Percentiles rank a stretch among this genome's conserved stretches.
These are phyloP conservation scores for Oryza glaberrima DNA, from an alignment of 176 grass and related monocot genomes.

Conservation along the genomic window DNA sequence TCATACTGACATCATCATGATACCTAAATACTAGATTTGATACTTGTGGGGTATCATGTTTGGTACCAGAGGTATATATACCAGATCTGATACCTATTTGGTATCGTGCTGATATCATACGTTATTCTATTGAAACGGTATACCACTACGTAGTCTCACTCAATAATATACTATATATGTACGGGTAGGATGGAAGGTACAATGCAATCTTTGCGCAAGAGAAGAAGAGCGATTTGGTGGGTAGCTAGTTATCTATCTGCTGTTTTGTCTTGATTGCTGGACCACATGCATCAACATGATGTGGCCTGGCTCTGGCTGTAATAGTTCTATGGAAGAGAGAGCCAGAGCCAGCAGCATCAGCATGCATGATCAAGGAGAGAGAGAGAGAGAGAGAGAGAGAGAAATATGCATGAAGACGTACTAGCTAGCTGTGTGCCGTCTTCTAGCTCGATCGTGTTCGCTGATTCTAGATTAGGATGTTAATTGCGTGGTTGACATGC, in stretches of 20 bases:
- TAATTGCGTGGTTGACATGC: conserved; percentile 13
- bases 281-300: not conserved
- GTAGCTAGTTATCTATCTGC: not conserved
- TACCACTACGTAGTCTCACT: too few species aligned
- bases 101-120: too few species aligned
- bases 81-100: too few species aligned
- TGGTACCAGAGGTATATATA: too few species aligned
- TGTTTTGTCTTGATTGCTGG: conserved; percentile 7
- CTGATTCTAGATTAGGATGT: not conserved
- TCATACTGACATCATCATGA: too few species aligned
- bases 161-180: not conserved
- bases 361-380: not conserved
- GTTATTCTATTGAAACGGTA: too few species aligned
- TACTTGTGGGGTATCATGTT: too few species aligned
- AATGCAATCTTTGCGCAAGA: conserved; percentile 24
- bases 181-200: conserved; percentile 18
- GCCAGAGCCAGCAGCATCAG: not conserved
- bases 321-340: not conserved
- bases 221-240: conserved; percentile 14
- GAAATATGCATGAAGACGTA: not conserved
- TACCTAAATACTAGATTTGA: too few species aligned
- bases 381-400: not conserved
- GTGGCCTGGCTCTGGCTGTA: not conserved
- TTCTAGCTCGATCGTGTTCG: not conserved
- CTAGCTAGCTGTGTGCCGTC: conserved; percentile 16